phyloP scores from a whole-genome alignment of 177 flowering plant species.

The Vitis hybrid region DNA sequence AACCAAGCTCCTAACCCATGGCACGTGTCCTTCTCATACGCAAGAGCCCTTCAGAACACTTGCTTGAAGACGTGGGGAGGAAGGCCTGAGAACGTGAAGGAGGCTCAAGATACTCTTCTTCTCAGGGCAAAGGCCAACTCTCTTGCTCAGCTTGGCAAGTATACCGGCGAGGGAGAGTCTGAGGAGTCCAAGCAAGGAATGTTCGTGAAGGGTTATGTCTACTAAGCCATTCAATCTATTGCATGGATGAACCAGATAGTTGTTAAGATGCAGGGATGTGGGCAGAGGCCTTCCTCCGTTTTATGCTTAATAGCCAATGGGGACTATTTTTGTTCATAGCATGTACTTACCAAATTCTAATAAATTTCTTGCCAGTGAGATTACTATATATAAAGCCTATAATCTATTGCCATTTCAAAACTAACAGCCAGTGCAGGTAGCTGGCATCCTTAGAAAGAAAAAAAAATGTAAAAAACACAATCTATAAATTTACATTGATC shows the following conservation, averaged over 20 bases:
- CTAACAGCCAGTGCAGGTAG: not conserved
- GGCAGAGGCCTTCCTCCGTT: not conserved
- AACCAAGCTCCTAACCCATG: constrained; percentile 89
- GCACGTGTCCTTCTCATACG: constrained; percentile 96
- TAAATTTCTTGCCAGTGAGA: not conserved
- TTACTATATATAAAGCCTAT: not conserved
- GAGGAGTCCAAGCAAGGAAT: constrained; percentile 81
- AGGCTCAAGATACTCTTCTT: constrained; percentile 71
- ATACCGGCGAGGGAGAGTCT: constrained; percentile 86
- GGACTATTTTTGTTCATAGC: constrained; percentile 6
- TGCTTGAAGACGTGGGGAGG: constrained; percentile 96
- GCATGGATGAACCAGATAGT: not conserved
- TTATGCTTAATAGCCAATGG: constrained; percentile 2
- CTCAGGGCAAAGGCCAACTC: constrained; percentile 84
- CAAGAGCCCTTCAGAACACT: constrained; percentile 90
- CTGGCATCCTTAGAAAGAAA: not conserved
- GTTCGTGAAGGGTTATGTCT: constrained; percentile 80
- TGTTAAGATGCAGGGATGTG: too few relatives aligned
- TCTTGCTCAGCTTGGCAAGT: constrained; percentile 85
- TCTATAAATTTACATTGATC: too few relatives aligned
- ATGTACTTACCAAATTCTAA: not conserved
- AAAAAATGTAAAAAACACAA: too few relatives aligned
- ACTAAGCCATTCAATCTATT: constrained; percentile 36
- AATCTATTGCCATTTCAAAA: not conserved
- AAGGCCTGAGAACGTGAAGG: constrained; percentile 75